Conservation (phyloP, 164 flowering plant genomes). For the Buxus sempervirens region DNA sequence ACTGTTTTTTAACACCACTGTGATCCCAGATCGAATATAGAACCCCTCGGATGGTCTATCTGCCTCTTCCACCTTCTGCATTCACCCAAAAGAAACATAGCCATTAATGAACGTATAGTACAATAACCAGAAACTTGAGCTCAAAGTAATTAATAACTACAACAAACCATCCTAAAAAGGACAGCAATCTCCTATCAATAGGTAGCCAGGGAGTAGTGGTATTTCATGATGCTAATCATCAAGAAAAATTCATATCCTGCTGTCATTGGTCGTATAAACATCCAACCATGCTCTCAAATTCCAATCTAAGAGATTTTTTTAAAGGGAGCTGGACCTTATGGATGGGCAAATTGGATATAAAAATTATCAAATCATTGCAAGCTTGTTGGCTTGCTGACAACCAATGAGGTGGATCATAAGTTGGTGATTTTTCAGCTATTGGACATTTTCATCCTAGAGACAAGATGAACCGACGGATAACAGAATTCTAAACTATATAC, state of each 20-base stretch:
- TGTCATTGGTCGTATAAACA: too few relatives aligned
- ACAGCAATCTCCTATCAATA: neutral
- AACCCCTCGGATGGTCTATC: slow-evolving; percentile 72
- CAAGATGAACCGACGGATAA: too few relatives aligned
- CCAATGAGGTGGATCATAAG: neutral
- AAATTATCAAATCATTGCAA: neutral
- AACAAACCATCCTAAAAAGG: neutral
- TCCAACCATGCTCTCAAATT: too few relatives aligned
- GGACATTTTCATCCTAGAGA: too few relatives aligned
- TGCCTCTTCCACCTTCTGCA: slow-evolving; percentile 72
- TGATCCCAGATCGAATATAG: slow-evolving; percentile 80
- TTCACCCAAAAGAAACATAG: neutral
- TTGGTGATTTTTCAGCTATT: too few relatives aligned
- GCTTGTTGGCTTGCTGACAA: neutral
- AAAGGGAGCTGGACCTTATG: neutral
- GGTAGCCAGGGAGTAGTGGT: too few relatives aligned
- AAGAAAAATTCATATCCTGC: too few relatives aligned
- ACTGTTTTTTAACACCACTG: slow-evolving; percentile 64
- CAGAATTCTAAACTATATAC: too few relatives aligned
- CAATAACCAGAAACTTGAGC: neutral
- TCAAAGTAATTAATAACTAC: neutral
- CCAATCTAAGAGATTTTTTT: too few relatives aligned
- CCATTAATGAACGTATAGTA: too few relatives aligned
- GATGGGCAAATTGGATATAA: neutral
- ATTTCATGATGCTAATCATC: too few relatives aligned